Conservation (phyloP, 164 flowering plant genomes). For the grape (Vitis vinifera) region DNA sequence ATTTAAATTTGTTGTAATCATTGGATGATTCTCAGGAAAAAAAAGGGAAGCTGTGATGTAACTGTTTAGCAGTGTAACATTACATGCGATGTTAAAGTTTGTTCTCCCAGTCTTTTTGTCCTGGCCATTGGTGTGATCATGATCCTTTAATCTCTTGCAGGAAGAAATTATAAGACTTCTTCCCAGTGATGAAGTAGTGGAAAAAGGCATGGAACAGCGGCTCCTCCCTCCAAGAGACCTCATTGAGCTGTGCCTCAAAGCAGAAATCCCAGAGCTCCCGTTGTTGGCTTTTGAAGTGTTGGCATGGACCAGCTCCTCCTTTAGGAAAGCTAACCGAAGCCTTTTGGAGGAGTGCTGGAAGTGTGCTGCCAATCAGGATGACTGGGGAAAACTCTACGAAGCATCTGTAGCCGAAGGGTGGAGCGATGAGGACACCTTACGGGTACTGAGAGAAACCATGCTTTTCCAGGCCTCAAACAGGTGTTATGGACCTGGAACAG, state of each 20-base stretch:
- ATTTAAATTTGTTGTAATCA: no score
- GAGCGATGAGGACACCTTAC: constrained; percentile 67
- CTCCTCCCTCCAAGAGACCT: constrained; percentile 74
- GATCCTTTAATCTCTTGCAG: constrained; percentile 38
- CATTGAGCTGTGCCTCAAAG: constrained; percentile 63
- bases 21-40: no score
- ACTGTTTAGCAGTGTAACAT: no score
- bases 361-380: constrained; percentile 70
- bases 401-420: constrained; percentile 70
- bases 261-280: constrained; percentile 47
- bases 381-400: constrained; percentile 65
- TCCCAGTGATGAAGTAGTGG: constrained; percentile 39
- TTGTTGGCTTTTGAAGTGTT: constrained; percentile 78
- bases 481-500: constrained; percentile 72
- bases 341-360: constrained; percentile 95
- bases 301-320: constrained; percentile 93
- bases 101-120: no score
- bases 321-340: constrained; percentile 47
- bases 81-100: no score
- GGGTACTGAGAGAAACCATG: constrained; percentile 46
- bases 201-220: constrained; percentile 29
- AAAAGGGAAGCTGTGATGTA: no score
- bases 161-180: constrained; percentile 54
- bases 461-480: constrained; percentile 74
- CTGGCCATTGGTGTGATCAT: no score